Conservation (phyloP, 176 grass and related monocot species). For the Bothriochloa decipiens region DNA sequence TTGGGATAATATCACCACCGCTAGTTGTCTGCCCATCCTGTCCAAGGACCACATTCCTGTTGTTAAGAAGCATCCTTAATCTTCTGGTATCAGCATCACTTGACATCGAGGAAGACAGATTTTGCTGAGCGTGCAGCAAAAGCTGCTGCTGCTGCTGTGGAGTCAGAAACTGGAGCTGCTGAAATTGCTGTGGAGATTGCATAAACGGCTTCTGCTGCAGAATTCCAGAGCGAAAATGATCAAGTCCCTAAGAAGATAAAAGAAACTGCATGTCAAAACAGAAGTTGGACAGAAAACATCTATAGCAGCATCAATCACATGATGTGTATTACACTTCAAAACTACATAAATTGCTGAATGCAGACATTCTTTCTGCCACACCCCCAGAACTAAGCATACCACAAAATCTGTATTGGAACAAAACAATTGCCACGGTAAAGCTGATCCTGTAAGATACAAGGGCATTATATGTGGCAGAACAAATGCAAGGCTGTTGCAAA, state of each 20-base stretch:
- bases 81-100: conserved; percentile 78
- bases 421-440: background rate
- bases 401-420: conserved; percentile 12
- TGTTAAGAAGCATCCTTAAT: conserved; percentile 74
- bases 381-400: conserved; percentile 1
- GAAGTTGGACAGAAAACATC: conserved; percentile 18
- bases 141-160: conserved; percentile 79
- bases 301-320: conserved; percentile 4
- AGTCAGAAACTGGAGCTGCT: conserved; percentile 76
- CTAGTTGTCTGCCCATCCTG: conserved; percentile 74
- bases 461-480: background rate
- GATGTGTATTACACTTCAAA: conserved; percentile 6
- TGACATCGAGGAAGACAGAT: conserved; percentile 70
- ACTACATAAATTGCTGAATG: conserved; percentile 9
- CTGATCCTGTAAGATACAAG: conserved; percentile 22
- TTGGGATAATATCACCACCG: conserved; percentile 66
- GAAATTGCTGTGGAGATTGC: conserved; percentile 69
- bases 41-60: conserved; percentile 66
- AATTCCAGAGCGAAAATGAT: conserved; percentile 73
- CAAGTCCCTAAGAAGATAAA: conserved; percentile 57
- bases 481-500: background rate
- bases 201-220: conserved; percentile 69
- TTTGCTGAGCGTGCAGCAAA: conserved; percentile 75
- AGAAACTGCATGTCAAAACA: conserved; percentile 27
- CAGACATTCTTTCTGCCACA: conserved; percentile 1